phyloP scores from a whole-genome alignment of 495 filamentous ascomycete species.

The Annulohypoxylon bovei region DNA sequence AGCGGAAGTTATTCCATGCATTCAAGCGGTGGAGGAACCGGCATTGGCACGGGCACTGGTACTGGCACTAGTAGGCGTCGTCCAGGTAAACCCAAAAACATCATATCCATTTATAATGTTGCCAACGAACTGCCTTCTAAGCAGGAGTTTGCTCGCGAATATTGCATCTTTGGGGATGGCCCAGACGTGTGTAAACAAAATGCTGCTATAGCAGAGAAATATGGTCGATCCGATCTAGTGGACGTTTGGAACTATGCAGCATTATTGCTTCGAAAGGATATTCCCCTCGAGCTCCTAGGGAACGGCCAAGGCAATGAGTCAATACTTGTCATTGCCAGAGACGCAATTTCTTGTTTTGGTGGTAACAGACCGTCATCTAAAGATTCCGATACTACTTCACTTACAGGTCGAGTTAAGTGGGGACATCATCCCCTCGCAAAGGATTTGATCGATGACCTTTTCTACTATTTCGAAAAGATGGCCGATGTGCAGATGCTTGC shows the following conservation, averaged over 20 bases:
- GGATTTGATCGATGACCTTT: slow-evolving; percentile 74
- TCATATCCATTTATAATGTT: slow-evolving; percentile 76
- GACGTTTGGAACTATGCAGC: slow-evolving; percentile 86
- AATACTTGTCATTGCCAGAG: slow-evolving; percentile 69
- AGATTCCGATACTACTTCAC: slow-evolving; percentile 18
- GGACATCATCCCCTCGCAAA: slow-evolving; percentile 82
- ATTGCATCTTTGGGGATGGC: slow-evolving; percentile 84
- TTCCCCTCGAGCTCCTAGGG: slow-evolving; percentile 71
- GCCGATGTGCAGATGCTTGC: slow-evolving; percentile 94
- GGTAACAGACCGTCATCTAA: slow-evolving; percentile 12
- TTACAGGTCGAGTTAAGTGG: slow-evolving; percentile 80
- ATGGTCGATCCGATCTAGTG: slow-evolving; percentile 77
- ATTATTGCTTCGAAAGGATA: slow-evolving; percentile 78
- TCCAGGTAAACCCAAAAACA: slow-evolving; percentile 58
- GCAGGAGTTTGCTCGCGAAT: slow-evolving; percentile 75
- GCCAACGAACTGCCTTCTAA: slow-evolving; percentile 78
- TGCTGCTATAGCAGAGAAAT: slow-evolving; percentile 75
- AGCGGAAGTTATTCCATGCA: slow-evolving; percentile 60
- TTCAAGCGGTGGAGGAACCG: slow-evolving; percentile 62
- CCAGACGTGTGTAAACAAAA: slow-evolving; percentile 85
- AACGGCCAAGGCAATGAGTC: slow-evolving; percentile 60
- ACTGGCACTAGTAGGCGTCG: slow-evolving; percentile 57
- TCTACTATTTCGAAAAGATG: slow-evolving; percentile 79
- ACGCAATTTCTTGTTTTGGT: slow-evolving; percentile 60
- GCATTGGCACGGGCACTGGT: slow-evolving; percentile 63